These are phyloP conservation scores for Penicillium digitatum DNA, from an alignment of 2,329 filamentous ascomycete genomes.

Conservation along the genomic window DNA sequence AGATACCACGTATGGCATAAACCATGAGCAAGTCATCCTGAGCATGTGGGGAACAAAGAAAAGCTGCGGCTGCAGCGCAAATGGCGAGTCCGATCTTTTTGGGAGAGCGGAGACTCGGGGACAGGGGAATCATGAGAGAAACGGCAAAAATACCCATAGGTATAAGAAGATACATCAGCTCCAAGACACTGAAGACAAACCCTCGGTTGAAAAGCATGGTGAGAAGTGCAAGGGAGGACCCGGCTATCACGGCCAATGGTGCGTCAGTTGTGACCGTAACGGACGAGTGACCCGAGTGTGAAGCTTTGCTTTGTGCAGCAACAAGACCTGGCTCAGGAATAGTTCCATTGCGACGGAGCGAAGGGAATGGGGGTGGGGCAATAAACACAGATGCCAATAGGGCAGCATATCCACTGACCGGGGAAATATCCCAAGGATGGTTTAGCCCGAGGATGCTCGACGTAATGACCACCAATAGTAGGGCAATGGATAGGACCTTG, in stretches of 20 bases:
- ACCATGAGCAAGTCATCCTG: slow-evolving; percentile 26
- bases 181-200: slow-evolving; percentile 20
- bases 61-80: slow-evolving; percentile 25
- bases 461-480: slow-evolving; percentile 24
- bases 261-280: slow-evolving; percentile 24
- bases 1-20: slow-evolving; percentile 26
- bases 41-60: slow-evolving; percentile 31
- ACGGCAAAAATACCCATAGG: slow-evolving; percentile 26
- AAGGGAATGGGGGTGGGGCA: slow-evolving; percentile 48
- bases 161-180: slow-evolving; percentile 24
- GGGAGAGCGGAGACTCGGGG: slow-evolving; percentile 26
- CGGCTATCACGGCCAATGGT: slow-evolving; percentile 28
- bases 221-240: slow-evolving; percentile 24
- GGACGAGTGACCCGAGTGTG: slow-evolving; percentile 7
- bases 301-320: slow-evolving; percentile 13
- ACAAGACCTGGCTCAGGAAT: slow-evolving; percentile 25
- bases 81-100: slow-evolving; percentile 33
- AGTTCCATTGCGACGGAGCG: slow-evolving; percentile 16
- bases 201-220: slow-evolving; percentile 23
- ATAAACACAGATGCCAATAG: slow-evolving; percentile 46
- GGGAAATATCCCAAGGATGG: slow-evolving; percentile 34
- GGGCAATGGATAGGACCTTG: slow-evolving; percentile 28
- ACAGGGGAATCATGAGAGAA: slow-evolving; percentile 26
- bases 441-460: slow-evolving; percentile 31
- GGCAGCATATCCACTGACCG: slow-evolving; percentile 47